Evolutionary conservation across 169 alveolate species (phyloP).

Genomic region (Prorocentrum cordatum): DNA sequence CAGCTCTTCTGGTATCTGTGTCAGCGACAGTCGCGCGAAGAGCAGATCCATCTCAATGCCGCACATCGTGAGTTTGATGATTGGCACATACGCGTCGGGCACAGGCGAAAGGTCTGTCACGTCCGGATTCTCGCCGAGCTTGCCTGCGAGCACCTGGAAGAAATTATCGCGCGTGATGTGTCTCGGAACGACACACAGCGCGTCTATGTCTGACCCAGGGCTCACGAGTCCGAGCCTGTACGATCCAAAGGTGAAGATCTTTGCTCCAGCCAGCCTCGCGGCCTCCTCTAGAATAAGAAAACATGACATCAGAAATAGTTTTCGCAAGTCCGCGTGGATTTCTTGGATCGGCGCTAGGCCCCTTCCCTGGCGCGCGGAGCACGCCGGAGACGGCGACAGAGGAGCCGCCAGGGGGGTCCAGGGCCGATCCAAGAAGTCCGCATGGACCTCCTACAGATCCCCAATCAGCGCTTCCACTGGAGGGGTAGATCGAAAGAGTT

Average conservation of each 20-base stretch:
- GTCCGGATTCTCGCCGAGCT: conserved; percentile 81
- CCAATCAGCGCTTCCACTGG: too few species aligned
- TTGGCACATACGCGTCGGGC: conserved; percentile 95
- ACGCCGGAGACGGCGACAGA: too few species aligned
- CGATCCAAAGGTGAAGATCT: conserved; percentile 82
- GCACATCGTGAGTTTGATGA: conserved; percentile 85
- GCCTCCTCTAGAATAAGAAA: neutral
- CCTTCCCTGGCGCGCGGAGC: too few species aligned
- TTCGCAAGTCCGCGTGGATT: too few species aligned
- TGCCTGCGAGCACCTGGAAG: conserved; percentile 84
- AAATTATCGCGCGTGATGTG: conserved; percentile 89
- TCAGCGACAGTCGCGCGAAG: conserved; percentile 90
- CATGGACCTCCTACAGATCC: too few species aligned
- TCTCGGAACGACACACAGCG: conserved; percentile 94
- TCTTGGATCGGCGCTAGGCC: too few species aligned
- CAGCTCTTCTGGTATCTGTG: conserved; percentile 85
- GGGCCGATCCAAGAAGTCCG: too few species aligned
- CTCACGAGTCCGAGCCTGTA: conserved; percentile 95
- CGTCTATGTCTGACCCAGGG: conserved; percentile 97
- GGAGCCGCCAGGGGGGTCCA: too few species aligned
- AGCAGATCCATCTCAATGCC: conserved; percentile 94
- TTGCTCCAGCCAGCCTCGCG: conserved; percentile 71
- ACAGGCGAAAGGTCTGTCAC: conserved; percentile 89
- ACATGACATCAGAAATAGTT: neutral
- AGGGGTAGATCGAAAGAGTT: too few species aligned